These are phyloP conservation scores for Aspergillus candidus DNA, from an alignment of 2,329 filamentous ascomycete species.

Conservation along the genomic window DNA sequence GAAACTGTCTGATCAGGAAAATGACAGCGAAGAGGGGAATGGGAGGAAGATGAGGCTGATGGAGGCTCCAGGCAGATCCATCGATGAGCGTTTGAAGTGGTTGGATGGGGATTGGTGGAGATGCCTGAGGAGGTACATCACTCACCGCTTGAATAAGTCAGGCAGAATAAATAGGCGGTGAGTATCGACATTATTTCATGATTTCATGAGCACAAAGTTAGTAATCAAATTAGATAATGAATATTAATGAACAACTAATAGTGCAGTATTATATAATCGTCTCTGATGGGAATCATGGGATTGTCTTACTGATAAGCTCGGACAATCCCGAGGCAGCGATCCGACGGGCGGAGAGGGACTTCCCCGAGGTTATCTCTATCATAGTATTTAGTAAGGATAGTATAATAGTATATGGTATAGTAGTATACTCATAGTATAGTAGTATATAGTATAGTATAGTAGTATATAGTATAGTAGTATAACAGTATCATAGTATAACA, in stretches of 20 bases:
- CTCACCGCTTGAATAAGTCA: neutral
- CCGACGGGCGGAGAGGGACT: constrained; percentile 12
- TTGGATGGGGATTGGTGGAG: constrained; percentile 1
- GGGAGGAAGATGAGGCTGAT: constrained; percentile 1
- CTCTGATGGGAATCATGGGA: too few relatives aligned
- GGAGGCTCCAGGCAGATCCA: constrained; percentile 13
- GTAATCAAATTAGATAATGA: too few relatives aligned
- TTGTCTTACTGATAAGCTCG: constrained; percentile 4
- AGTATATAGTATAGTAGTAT: too few relatives aligned
- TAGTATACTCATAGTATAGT: too few relatives aligned
- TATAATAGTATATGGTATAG: too few relatives aligned
- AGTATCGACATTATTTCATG: too few relatives aligned
- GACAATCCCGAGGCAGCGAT: constrained; percentile 18
- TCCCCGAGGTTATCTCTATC: constrained; percentile 18
- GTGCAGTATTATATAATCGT: too few relatives aligned
- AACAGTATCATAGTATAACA: too few relatives aligned
- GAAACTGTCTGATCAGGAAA: neutral
- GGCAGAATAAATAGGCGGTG: constrained; percentile 27
- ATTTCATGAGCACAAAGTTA: too few relatives aligned
- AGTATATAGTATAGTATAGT: too few relatives aligned
- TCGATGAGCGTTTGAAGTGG: neutral
- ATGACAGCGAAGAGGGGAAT: neutral
- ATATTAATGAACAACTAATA: too few relatives aligned
- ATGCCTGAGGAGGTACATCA: constrained; percentile 1
- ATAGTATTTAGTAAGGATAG: too few relatives aligned